A percentile compares a stretch with the other conserved stretches of the same genome.
These are phyloP conservation scores for Solanum sitiens DNA, from an alignment of 257 asterid species.

Conservation along the genomic window DNA sequence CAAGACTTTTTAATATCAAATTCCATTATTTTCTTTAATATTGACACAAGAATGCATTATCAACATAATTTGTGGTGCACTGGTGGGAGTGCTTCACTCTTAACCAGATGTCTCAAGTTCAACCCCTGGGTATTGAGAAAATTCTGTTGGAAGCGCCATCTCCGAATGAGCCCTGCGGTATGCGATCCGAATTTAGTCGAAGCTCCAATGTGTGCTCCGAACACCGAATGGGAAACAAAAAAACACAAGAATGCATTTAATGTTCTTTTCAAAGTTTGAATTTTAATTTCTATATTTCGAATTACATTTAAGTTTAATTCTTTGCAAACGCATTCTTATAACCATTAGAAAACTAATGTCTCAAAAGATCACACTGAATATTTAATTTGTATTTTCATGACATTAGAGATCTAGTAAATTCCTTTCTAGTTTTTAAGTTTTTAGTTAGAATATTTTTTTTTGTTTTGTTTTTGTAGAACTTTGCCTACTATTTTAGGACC, in stretches of 20 bases:
- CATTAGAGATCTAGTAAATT: neutral
- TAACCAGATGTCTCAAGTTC: too few relatives aligned
- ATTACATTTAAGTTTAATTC: too few relatives aligned
- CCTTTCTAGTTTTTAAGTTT: neutral
- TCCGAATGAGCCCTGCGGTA: too few relatives aligned
- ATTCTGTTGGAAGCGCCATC: too few relatives aligned
- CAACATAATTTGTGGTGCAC: too few relatives aligned
- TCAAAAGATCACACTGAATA: neutral
- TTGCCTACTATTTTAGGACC: neutral
- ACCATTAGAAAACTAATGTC: neutral
- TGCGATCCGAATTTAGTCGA: too few relatives aligned
- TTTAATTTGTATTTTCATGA: neutral
- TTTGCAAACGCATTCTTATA: neutral
- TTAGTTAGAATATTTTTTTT: neutral
- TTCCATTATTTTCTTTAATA: neutral
- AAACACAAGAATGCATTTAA: too few relatives aligned
- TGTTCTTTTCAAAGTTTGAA: neutral
- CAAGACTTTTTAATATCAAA: neutral
- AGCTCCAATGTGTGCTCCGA: too few relatives aligned
- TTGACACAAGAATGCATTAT: neutral
- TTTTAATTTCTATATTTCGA: neutral
- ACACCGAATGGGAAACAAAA: too few relatives aligned
- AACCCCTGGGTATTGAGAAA: too few relatives aligned
- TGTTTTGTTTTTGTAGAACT: neutral
- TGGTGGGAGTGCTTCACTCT: too few relatives aligned